Base-by-base conservation (phyloP, 164 flowering plant genomes). In the Umbilicus rupestris region DNA sequence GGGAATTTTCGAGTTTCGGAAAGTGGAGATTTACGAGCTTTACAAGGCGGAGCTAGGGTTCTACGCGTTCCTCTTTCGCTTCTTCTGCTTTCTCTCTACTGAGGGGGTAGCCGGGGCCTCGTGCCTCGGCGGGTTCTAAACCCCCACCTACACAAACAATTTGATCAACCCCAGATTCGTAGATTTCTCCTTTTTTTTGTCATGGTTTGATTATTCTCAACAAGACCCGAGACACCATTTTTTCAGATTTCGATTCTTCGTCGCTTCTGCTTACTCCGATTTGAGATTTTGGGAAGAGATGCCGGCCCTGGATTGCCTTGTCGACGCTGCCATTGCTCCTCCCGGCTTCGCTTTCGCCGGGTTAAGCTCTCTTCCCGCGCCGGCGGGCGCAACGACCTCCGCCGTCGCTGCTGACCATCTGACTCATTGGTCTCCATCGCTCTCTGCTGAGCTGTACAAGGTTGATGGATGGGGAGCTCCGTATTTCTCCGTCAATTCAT, bases 41-140 rank as follows among this genome's bases (percentile, higher is more conserved):
- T n/a, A n/a, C n/a, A n/a, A n/a, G n/a, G n/a, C n/a, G n/a, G n/a
- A n/a, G n/a, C n/a, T n/a, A n/a, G n/a, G n/a, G n/a, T n/a, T n/a
- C n/a, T n/a, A n/a, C n/a, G n/a, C n/a, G n/a, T n/a, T n/a, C n/a
- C n/a, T n/a, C n/a, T n/a, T n/a, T n/a, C n/a, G n/a, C n/a, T n/a
- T n/a, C n/a, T n/a, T n/a, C n/a, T n/a, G n/a, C n/a, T n/a, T n/a
- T n/a, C n/a, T n/a, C n/a, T n/a, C n/a, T n/a, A n/a, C n/a, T n/a
- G n/a, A n/a, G n/a, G n/a, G n/a, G n/a, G n/a, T 90, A 83, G 97
- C 99, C 97, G 99, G 97, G 97, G 97, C 97, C 79, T 71, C 83
- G 96, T 30, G 97, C 97, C 96, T 90, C 99, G 99, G 99, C 97
- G 89, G 84, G 81, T 89, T 82, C 33, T 67, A 85, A 92, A 88